Evolutionary conservation across 2,329 filamentous ascomycete genomes (phyloP), one percentile per base, ranked within the genome.

Genomic region (Aspergillus sp.): DNA sequence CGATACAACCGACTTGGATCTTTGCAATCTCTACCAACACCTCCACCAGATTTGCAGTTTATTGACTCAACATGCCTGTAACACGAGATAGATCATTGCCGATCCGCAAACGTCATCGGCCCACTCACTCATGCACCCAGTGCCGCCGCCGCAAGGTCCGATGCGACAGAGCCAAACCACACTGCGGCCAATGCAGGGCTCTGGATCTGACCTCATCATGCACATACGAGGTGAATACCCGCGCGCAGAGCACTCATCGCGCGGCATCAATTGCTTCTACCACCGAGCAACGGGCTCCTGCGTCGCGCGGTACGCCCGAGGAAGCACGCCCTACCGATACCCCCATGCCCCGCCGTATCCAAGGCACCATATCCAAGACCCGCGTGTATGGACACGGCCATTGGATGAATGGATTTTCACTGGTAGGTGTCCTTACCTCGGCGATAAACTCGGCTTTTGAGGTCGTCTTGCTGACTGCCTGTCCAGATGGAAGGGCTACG

Each of bases 141-240:
- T 72, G 69, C 43, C 64, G 68, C 7, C 66, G 69, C 5, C 65
- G 69, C 17, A 72, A 72, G 58, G 60, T 72, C 30, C 62, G 61
- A 55, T 72, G 70, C 55, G 67, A 72, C 34, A 67, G 68, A 18
- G 48, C 26, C 2, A 59, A 53, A 11, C 69, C 50, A 11, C 43
- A 66, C 3, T 70, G 69, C 44, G 26, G 55, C 26, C 63, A 68
- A 34, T 67, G 68, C 53, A 58, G 53, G 24, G 39, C 59, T 13
- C 56, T 64, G 22, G 48, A 58, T 2, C 34, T 42, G 26, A 39
- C 34, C n/a, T 45, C 56, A 15, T 26, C 39, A 15, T 68, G 66
- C 56, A 49, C 34, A 9, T 66, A 66, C 26, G 55, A 59, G 26
- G 53, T 53, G 15, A 38, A 45, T 18, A 8, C 12, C 38, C 15